A percentile compares a stretch with the other conserved stretches of the same genome.
Conservation (phyloP, 2,329 filamentous ascomycete species). For the Polychaeton citri region DNA sequence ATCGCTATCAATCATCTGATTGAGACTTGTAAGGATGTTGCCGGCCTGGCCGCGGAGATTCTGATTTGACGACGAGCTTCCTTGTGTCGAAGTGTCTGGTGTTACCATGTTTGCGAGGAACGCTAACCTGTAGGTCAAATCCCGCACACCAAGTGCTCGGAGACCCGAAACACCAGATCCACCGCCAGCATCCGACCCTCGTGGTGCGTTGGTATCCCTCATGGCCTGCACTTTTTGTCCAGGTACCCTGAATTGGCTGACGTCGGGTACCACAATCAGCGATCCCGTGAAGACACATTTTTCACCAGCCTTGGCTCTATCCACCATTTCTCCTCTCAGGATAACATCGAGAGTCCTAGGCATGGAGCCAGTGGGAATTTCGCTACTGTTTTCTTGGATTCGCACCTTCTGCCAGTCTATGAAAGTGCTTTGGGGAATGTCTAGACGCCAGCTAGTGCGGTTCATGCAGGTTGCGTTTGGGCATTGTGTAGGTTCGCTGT, state of each 20-base stretch:
- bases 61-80: slow-evolving; percentile 49
- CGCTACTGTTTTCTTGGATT: slow-evolving; percentile 94
- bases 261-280: slow-evolving; percentile 90
- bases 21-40: slow-evolving; percentile 76
- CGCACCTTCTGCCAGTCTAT: slow-evolving; percentile 99
- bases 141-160: slow-evolving; percentile 84
- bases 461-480: slow-evolving; percentile 81
- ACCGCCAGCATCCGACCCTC: slow-evolving; percentile 61
- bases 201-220: slow-evolving; percentile 62
- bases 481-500: slow-evolving; percentile 92
- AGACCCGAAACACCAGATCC: slow-evolving; percentile 76
- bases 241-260: slow-evolving; percentile 85
- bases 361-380: slow-evolving; percentile 98
- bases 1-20: slow-evolving; percentile 56
- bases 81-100: slow-evolving; percentile 70
- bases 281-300: slow-evolving; percentile 97
- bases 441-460: slow-evolving; percentile 84
- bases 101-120: slow-evolving; percentile 95
- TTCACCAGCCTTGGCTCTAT: slow-evolving; percentile 91
- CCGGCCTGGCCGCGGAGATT: slow-evolving; percentile 58
- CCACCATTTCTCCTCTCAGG: slow-evolving; percentile 89
- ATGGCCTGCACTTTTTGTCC: slow-evolving; percentile 72
- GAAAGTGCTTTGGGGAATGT: slow-evolving; percentile 93
- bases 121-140: slow-evolving; percentile 89
- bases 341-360: slow-evolving; percentile 96